A percentile compares a stretch with the other conserved stretches of the same genome.
phyloP scores from a whole-genome alignment of 345 rosid genomes.

The Ricinus communis region DNA sequence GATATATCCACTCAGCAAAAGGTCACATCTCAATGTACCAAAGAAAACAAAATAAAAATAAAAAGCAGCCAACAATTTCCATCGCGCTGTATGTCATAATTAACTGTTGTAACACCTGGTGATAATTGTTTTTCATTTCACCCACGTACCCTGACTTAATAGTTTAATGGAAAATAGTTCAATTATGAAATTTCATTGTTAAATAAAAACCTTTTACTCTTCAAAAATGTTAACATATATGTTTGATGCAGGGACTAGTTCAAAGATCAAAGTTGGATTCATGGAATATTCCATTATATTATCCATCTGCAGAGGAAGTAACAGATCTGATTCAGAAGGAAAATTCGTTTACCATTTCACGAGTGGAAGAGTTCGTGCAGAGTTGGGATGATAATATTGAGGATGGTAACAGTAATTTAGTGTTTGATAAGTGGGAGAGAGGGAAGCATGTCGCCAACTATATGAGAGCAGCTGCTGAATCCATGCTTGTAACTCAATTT shows the following conservation, averaged over 20 bases:
- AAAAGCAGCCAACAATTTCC: too few relatives aligned
- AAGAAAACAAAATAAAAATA: too few relatives aligned
- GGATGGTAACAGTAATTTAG: conserved; percentile 1
- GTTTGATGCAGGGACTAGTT: conserved; percentile 13
- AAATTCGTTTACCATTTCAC: conserved; percentile 6
- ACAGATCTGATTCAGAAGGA: conserved; percentile 9
- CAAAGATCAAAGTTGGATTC: conserved; percentile 10
- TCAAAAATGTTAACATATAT: too few relatives aligned
- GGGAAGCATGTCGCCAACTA: not conserved
- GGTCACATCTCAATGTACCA: too few relatives aligned
- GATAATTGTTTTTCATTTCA: too few relatives aligned
- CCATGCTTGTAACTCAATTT: conserved; percentile 2
- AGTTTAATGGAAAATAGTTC: too few relatives aligned
- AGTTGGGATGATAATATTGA: conserved; percentile 15
- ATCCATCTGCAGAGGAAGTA: conserved; percentile 15
- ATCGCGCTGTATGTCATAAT: too few relatives aligned
- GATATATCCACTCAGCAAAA: too few relatives aligned
- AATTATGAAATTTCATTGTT: too few relatives aligned
- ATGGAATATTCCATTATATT: conserved; percentile 17
- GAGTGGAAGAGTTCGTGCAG: not conserved
- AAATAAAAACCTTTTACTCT: too few relatives aligned
- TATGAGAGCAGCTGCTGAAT: not conserved
- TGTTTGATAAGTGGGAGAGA: not conserved
- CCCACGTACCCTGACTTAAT: too few relatives aligned
- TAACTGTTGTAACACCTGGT: too few relatives aligned